These are phyloP conservation scores for Dendrobium catenatum DNA, from an alignment of 106 monocot genomes.

Conservation along the genomic window DNA sequence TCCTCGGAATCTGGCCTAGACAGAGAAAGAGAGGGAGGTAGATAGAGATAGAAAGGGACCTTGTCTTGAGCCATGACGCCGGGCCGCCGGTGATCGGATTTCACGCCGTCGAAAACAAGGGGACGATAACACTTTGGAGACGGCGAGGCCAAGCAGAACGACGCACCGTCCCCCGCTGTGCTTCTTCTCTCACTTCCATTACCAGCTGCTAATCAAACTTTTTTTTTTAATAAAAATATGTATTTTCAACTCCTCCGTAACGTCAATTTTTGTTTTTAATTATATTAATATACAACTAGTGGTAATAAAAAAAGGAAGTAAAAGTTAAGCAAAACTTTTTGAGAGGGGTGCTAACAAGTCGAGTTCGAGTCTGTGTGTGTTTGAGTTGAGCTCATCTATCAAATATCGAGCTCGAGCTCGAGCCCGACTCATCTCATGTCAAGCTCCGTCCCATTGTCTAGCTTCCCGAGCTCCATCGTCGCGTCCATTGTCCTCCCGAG, in stretches of 20 bases:
- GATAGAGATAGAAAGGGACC: neutral
- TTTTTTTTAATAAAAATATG: neutral
- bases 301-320: too few relatives aligned
- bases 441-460: too few relatives aligned
- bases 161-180: neutral
- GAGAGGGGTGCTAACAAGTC: too few relatives aligned
- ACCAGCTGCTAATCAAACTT: neutral
- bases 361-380: too few relatives aligned
- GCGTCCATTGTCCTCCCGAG: too few relatives aligned
- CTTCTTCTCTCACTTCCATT: neutral
- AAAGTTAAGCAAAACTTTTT: too few relatives aligned
- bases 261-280: neutral
- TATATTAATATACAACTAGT: too few relatives aligned
- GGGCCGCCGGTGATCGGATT: neutral
- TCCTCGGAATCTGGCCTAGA: neutral
- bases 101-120: neutral
- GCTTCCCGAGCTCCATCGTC: too few relatives aligned
- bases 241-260: neutral
- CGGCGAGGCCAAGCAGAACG: neutral
- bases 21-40: neutral
- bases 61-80: conserved; percentile 3
- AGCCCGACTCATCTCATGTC: too few relatives aligned
- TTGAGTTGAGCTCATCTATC: too few relatives aligned
- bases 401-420: too few relatives aligned
- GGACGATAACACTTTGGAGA: neutral